Evolutionary conservation across 2,329 filamentous ascomycete genomes (phyloP).

Genomic region (Keithomyces neogunnii): DNA sequence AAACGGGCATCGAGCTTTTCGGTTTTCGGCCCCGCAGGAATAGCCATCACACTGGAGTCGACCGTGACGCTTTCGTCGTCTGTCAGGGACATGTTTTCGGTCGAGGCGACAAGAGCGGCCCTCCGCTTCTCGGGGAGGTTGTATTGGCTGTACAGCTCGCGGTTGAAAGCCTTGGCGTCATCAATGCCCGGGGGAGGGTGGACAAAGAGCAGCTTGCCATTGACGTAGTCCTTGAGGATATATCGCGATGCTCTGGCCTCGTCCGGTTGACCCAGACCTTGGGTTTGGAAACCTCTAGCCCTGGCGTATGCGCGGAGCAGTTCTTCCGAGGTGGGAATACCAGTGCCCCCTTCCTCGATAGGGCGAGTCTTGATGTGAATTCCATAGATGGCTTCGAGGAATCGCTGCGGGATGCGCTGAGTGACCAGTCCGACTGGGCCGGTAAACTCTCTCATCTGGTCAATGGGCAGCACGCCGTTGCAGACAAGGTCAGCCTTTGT

Average conservation of each 20-base stretch:
- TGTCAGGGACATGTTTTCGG: slow-evolving; percentile 36
- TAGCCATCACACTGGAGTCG: slow-evolving; percentile 38
- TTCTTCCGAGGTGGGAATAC: slow-evolving; percentile 75
- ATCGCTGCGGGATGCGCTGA: slow-evolving; percentile 74
- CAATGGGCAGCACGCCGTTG: slow-evolving; percentile 90
- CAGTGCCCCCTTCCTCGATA: slow-evolving; percentile 86
- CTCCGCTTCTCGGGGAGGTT: slow-evolving; percentile 79
- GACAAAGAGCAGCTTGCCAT: slow-evolving; percentile 87
- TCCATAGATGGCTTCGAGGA: slow-evolving; percentile 89
- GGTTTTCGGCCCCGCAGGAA: slow-evolving; percentile 63
- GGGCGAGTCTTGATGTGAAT: slow-evolving; percentile 78
- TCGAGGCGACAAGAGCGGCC: slow-evolving; percentile 47
- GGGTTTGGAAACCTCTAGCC: slow-evolving; percentile 83
- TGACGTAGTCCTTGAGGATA: slow-evolving; percentile 95
- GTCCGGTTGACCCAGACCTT: slow-evolving; percentile 83
- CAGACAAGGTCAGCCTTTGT: slow-evolving; percentile 96
- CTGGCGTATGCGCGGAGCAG: slow-evolving; percentile 77
- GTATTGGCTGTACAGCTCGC: slow-evolving; percentile 73
- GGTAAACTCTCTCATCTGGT: slow-evolving; percentile 88
- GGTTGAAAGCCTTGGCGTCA: slow-evolving; percentile 73
- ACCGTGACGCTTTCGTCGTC: slow-evolving; percentile 19
- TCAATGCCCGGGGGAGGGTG: slow-evolving; percentile 72
- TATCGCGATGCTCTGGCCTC: slow-evolving; percentile 85
- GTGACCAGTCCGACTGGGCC: slow-evolving; percentile 80
- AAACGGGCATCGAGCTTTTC: slow-evolving; percentile 78